Evolutionary conservation across 2,329 filamentous ascomycete species (phyloP).

Genomic region (Emmonsia crescens): DNA sequence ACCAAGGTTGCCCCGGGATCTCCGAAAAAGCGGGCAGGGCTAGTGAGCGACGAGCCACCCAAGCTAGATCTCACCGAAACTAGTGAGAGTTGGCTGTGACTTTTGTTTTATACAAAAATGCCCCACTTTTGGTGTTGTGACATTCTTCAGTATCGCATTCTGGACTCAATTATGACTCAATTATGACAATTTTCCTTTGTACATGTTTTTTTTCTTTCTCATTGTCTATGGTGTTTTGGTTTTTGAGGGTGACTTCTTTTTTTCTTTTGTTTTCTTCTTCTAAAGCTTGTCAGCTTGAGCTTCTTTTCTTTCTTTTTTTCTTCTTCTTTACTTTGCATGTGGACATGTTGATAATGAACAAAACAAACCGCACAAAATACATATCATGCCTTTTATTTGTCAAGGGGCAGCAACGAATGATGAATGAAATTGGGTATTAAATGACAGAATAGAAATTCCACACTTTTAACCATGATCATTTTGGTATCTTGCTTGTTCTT

Average conservation of each 20-base stretch:
- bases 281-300: not conserved
- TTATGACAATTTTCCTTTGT: constrained; percentile 19
- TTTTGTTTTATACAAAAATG: not conserved
- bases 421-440: not conserved
- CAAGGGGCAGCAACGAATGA: not conserved
- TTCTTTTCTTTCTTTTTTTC: not conserved
- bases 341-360: not conserved
- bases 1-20: constrained; percentile 31
- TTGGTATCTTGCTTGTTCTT: no score
- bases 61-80: constrained; percentile 44
- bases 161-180: no score
- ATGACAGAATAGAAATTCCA: not conserved
- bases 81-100: constrained; percentile 29
- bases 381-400: not conserved
- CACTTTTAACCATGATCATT: not conserved
- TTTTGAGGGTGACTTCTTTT: not conserved
- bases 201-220: constrained; percentile 18
- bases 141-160: constrained; percentile 19
- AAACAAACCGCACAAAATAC: not conserved
- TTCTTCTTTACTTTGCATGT: not conserved
- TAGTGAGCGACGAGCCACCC: constrained; percentile 43
- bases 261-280: not conserved
- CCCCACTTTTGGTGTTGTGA: not conserved
- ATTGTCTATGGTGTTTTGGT: not conserved
- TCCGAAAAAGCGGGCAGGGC: constrained; percentile 32